These are phyloP conservation scores for Gremmenia infestans DNA, from an alignment of 2,329 filamentous ascomycete genomes.

Conservation along the genomic window DNA sequence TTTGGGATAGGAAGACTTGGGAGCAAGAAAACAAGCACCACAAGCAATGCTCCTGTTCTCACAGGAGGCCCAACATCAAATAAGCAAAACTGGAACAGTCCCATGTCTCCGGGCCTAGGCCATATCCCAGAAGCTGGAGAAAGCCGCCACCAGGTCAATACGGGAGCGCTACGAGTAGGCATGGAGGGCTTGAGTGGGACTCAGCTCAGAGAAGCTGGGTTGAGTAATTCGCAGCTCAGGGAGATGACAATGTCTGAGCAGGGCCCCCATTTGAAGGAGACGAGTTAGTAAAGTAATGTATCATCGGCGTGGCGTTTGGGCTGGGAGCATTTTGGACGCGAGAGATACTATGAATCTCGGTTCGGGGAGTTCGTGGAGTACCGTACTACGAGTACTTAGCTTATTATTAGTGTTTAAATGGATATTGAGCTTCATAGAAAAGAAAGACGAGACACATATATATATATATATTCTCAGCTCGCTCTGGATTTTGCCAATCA, in stretches of 20 bases:
- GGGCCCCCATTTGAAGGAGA: not conserved
- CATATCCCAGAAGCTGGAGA: conserved; percentile 23
- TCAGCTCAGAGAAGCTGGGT: conserved; percentile 6
- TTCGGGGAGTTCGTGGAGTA: too few relatives aligned
- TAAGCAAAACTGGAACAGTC: conserved; percentile 4
- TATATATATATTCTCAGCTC: too few relatives aligned
- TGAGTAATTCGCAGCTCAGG: conserved; percentile 14
- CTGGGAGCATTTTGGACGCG: too few relatives aligned
- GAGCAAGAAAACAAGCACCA: not conserved
- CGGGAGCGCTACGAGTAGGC: not conserved
- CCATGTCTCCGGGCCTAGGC: conserved; percentile 2
- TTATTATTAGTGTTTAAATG: too few relatives aligned
- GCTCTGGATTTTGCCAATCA: too few relatives aligned
- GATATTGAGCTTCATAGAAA: too few relatives aligned
- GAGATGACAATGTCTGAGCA: conserved; percentile 13
- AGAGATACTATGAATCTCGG: too few relatives aligned
- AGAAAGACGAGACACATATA: too few relatives aligned
- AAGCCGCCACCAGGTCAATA: conserved; percentile 14
- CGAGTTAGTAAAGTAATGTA: not conserved
- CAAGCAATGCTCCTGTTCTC: not conserved
- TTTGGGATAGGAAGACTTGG: conserved; percentile 31
- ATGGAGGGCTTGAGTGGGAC: conserved; percentile 1
- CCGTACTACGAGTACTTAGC: too few relatives aligned
- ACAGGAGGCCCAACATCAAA: conserved; percentile 2
- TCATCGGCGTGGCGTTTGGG: too few relatives aligned